Evolutionary conservation across 495 filamentous ascomycete species (phyloP), one percentile per base, ranked within the genome.

Genomic region (Friedmanniomyces simplex): DNA sequence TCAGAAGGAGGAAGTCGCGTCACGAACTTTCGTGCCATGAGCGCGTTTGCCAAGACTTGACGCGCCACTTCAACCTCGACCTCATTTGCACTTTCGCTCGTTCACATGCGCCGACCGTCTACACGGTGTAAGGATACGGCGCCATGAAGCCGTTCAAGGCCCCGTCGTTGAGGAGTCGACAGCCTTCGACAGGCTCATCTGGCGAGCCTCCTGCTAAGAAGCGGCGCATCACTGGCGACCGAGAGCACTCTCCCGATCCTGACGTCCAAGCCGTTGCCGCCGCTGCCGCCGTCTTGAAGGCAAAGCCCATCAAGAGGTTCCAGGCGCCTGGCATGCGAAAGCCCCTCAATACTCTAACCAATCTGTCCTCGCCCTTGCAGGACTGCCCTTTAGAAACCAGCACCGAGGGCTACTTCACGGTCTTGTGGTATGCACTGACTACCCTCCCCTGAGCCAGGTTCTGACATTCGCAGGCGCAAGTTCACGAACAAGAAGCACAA

Each of bases 401-500:
- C 20, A 58, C 63, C n/a, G 73, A 76, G 41, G 67, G 68, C 7
- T 87, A 85, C 66, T 89, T 82, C 65, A 83, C 79, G 63, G 85
- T 82, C 16, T 71, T 88, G 30, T 88, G 84, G 82, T 82, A 70
- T 41, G 72, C 55, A n/a, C 34, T 48, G 18, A 37, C 45, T 37
- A 22, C 20, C 46, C 36, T 16, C 25, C 14, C 4, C 30, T 32
- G 12, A 47, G 12, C 5, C 1, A 20, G 37, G 34, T 30, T 46
- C 18, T 60, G 41, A 25, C 20, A 14, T 24, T 21, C 2, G 8
- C 60, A 86, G 83, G 85, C 81, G 87, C 20, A 89, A 87, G 67
- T 82, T 79, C 50, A 88, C 83, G 0, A 76, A 72, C 14, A 91
- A 89, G 68, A 91, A 90, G 70, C 80, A 90, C 71, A 91, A 90